Evolutionary conservation across 1,284 basidiomycete genomes (phyloP), one percentile per base, ranked within the genome.

Genomic region (Apiotrichum gracile): DNA sequence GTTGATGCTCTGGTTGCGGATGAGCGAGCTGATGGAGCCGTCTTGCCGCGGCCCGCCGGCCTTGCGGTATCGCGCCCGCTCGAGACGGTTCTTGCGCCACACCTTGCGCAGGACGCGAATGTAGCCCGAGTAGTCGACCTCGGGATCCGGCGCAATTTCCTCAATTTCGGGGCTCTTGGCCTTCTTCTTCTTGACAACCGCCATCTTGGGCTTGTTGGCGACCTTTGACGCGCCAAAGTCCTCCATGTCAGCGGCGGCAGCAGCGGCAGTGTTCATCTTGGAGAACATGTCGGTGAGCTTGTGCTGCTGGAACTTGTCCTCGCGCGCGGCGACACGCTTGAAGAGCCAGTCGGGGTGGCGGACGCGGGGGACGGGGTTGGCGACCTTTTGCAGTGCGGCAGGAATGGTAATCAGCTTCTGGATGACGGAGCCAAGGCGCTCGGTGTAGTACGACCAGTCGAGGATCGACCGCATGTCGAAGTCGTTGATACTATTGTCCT

Each of bases 321-420:
- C 85, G 21, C 87, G 82, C 3, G 86, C 87, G 8, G 87, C 87
- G 17, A 98, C 89, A 31, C 96, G 82, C 50, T 88, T 85, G 75
- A 90, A 87, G 35, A 99, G 80, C 96, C 96, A 98, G 72, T 99
- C 96, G 0, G 96, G 96, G 76, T 99, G 96, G 14, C 86, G 85
- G 56, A 99, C 87, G 21, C 96, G 85, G 14, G 94, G 91, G 2
- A 98, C 96, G 1, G 96, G 96, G 69, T 99, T 99, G 12, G 87
- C 76, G 35, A 99, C 89, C 68, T 93, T 93, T 73, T 99, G 96
- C 83, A 98, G 88, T 0, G 96, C 96, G 5, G 96, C 96, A 9
- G 96, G 96, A 64, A 99, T 99, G 4, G 96, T 99, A 75, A 99
- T 98, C 51, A 99, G 80, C 70, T 99, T 99, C 77, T 98, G 96